phyloP scores from a whole-genome alignment of 139 green algal species.

The Gonium pectorale region DNA sequence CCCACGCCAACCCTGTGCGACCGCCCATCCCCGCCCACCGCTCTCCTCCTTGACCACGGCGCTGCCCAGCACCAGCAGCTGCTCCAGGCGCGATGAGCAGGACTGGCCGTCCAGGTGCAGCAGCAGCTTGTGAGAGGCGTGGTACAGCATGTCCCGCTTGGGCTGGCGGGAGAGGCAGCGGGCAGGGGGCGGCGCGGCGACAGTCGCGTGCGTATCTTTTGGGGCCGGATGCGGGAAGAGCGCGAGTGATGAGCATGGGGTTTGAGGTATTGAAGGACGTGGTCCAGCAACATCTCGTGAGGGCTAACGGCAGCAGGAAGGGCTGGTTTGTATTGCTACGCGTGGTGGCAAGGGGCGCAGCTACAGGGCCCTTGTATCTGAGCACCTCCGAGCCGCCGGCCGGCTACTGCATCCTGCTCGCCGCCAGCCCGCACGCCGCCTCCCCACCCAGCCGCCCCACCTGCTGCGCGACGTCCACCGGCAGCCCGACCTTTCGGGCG shows the following conservation, averaged over 20 bases:
- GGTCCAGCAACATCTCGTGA: too few relatives aligned
- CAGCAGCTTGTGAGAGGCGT: constrained; percentile 45
- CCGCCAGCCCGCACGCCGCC: neutral
- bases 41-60: constrained; percentile 53
- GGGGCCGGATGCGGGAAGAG: too few relatives aligned
- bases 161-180: neutral
- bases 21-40: neutral
- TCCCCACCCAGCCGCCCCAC: neutral
- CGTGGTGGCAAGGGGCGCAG: too few relatives aligned
- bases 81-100: constrained; percentile 44
- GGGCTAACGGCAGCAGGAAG: too few relatives aligned
- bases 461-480: constrained; percentile 42
- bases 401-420: too few relatives aligned
- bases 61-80: constrained; percentile 52
- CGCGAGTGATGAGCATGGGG: too few relatives aligned
- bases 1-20: neutral
- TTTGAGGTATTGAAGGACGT: too few relatives aligned
- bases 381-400: too few relatives aligned
- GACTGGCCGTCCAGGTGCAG: constrained; percentile 57
- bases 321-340: too few relatives aligned
- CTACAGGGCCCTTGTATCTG: too few relatives aligned
- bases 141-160: constrained; percentile 44
- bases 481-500: neutral
- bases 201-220: too few relatives aligned
- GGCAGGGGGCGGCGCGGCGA: too few relatives aligned